Percentiles rank a stretch among this genome's conserved stretches.
Evolutionary conservation across 1,284 basidiomycete genomes (phyloP).

Genomic region (Pascua guehoae): DNA sequence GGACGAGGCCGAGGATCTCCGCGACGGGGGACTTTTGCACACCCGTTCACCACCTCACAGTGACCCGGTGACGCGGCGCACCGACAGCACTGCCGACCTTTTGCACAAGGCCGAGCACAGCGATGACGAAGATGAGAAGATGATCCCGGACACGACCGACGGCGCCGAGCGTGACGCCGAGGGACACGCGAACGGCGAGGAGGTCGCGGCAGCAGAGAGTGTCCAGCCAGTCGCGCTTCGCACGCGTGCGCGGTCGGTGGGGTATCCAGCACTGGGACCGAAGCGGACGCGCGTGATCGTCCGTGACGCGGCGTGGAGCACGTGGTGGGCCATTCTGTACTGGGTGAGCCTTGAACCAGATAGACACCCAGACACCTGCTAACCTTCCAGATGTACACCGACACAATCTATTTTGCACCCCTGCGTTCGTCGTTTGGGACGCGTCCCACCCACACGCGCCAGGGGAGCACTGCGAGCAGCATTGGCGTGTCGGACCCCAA

Average conservation of each 20-base stretch:
- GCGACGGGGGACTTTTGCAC: background rate
- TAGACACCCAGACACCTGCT: no score
- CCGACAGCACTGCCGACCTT: no score
- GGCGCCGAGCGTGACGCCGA: constrained; percentile 1
- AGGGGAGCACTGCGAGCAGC: background rate
- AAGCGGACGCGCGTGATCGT: constrained; percentile 64
- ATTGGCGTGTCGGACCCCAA: constrained; percentile 5
- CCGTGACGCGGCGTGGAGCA: constrained; percentile 72
- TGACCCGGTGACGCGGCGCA: no score
- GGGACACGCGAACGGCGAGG: background rate
- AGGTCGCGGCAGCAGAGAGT: no score
- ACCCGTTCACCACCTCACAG: no score
- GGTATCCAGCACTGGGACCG: constrained; percentile 26
- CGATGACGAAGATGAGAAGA: constrained; percentile 13
- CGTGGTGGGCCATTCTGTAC: constrained; percentile 77
- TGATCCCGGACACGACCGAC: constrained; percentile 1
- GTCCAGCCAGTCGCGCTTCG: no score
- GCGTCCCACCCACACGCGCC: background rate
- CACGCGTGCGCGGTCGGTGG: constrained; percentile 1
- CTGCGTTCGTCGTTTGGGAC: constrained; percentile 59
- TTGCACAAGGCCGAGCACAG: no score
- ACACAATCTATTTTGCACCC: constrained; percentile 76
- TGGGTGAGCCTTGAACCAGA: constrained; percentile 57
- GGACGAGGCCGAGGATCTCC: constrained; percentile 33
- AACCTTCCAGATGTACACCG: constrained; percentile 68